Base-by-base conservation (phyloP, 1,284 basidiomycete species). In the Neonothopanus nambi region DNA sequence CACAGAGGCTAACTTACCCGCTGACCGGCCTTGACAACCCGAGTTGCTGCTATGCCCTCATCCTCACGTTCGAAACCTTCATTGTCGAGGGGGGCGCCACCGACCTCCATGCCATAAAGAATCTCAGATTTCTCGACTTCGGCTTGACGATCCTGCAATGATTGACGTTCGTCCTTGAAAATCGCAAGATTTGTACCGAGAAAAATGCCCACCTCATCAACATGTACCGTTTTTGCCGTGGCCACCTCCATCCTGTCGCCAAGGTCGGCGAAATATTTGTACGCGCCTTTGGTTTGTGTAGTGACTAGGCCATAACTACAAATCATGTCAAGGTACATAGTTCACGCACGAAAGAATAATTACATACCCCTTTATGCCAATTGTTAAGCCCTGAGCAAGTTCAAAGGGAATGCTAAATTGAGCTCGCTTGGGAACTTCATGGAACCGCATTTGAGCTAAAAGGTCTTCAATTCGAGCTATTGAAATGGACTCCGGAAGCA, bases 351-450 rank as follows among this genome's bases (percentile, higher is more conserved):
- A 30, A 26, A 38, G 36, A 60, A 55, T 55, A 63, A 20, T 17
- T 1, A 24, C 78, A 61, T 63, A 95, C 87, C 95, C 97, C 67
- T 94, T 94, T 46, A 98, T 79, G 3, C 94, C 93, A 57, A 99
- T 95, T 15, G 83, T 81, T 57, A 98, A 85, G 2, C 82, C 91
- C 13, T 89, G 63, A 2, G 84, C 93, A 24, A 99, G 76, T 58
- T 88, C 80, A 50, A 99, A 82, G 1, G 91, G 88, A 33, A 96
- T 76, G 59, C 80, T 91, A 70, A 95, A 98, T 12, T 87, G 73
- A 0, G 91, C 82, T n/a, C 95, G 83, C 67, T 98, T 99, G 0
- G 91, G 87, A 8, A 89, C 85, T 68, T 96, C 91, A 45, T 85
- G 85, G 61, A 93, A 87, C 20, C 86, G 84, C 82, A 95, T 88